phyloP scores from a whole-genome alignment of 768 basidiomycete genomes.

The Kwoniella mangroviensis region DNA sequence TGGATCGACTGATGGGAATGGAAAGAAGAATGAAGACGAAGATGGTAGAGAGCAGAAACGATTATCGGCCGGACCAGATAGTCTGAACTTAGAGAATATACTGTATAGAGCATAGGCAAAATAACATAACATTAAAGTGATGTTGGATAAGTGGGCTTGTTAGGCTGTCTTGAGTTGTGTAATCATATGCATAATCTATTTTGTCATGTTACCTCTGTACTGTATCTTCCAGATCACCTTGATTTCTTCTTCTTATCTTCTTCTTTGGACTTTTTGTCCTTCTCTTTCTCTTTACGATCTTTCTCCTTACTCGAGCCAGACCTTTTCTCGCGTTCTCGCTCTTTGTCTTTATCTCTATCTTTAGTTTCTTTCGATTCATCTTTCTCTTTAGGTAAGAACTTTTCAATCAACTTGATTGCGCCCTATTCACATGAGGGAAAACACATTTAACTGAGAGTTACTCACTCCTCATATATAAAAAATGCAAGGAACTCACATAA shows the following conservation, averaged over 20 bases:
- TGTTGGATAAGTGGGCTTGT: no score
- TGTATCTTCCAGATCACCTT: neutral
- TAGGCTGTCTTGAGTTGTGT: no score
- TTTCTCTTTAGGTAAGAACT: slow-evolving; percentile 27
- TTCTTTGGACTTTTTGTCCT: slow-evolving; percentile 22
- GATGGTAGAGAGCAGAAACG: slow-evolving; percentile 27
- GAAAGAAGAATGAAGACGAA: slow-evolving; percentile 9
- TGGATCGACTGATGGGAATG: slow-evolving; percentile 9
- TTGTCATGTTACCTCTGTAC: neutral
- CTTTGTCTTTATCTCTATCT: slow-evolving; percentile 15
- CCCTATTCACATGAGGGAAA: slow-evolving; percentile 19
- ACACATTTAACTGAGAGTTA: neutral
- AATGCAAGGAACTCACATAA: slow-evolving; percentile 15
- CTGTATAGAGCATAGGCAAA: neutral
- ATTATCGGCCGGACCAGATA: slow-evolving; percentile 32
- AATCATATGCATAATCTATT: slow-evolving; percentile 14
- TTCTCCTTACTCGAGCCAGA: slow-evolving; percentile 21
- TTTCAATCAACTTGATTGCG: slow-evolving; percentile 33
- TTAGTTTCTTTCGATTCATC: slow-evolving; percentile 13
- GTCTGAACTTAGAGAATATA: slow-evolving; percentile 11
- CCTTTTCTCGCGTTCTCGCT: slow-evolving; percentile 15
- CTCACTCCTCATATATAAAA: neutral
- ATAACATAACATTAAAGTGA: no score
- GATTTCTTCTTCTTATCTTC: slow-evolving; percentile 9
- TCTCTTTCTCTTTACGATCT: slow-evolving; percentile 2